Base-by-base conservation (phyloP, 768 basidiomycete genomes). In the Leccinellum albellum region DNA sequence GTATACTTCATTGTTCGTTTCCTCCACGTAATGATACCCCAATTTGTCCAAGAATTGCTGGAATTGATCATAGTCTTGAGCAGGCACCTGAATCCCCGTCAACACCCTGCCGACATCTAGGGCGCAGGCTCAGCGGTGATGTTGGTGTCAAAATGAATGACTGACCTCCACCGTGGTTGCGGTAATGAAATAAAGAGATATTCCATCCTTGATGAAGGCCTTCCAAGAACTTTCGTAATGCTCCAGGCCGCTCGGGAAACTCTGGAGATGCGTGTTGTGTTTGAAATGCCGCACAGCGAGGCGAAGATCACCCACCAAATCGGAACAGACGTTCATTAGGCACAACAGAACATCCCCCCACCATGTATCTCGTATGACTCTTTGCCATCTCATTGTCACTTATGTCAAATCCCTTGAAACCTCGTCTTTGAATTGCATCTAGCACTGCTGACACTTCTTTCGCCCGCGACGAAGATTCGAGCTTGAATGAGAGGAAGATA, bases 321-420 rank as follows among this genome's bases (percentile, higher is more conserved):
- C 94, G 79, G 71, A 98, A 92, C 24, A 98, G 67, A 46, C 96
- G 82, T 74, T 99, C 97, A 62, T 98, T 77, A 2, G 85, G 77
- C 5, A 96, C 94, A 14, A 74, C 73, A 44, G 81, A 79, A 58
- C 85, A 82, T 2, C 97, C 96, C 12, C 97, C 97, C 31, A 98
- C 86, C 84, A 99, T 89, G 71, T 98, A 98, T 32, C 96, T 82
- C 7, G 87, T 85, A 68, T 99, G 97, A 62, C 86, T 90, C 72
- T 99, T 99, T 1, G 94, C 94, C 69, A 98, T 78, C 75, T 99
- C 97, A 64, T 98, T 85, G 66, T 98, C 91, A 62, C 91, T 93
- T 65, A 99, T 87, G 69, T 99, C 97, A 60, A 78, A 79, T 6
- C 88, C 94, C 51, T 85, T 80, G 88, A 98, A 95, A 47, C 86